Evolutionary conservation across 441 rosid genomes (phyloP).

Genomic region (Arabidopsis hybrid): DNA sequence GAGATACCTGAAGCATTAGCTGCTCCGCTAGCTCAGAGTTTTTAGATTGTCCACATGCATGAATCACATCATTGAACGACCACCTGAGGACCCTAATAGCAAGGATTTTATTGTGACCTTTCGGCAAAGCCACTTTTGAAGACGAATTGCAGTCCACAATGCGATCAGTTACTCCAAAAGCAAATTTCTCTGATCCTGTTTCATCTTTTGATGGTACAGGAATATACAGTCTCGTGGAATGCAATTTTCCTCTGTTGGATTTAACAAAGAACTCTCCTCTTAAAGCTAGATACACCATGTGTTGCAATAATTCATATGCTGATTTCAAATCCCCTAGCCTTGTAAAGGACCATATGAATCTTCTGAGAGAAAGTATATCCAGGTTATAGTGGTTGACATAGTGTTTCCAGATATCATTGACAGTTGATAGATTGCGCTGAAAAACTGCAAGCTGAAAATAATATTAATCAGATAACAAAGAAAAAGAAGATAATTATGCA

Average conservation of each 20-base stretch:
- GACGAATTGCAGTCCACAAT: constrained; percentile 32
- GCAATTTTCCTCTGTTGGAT: constrained; percentile 43
- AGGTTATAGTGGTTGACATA: constrained; percentile 66
- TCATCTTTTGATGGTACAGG: constrained; percentile 66
- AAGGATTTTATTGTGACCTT: constrained; percentile 37
- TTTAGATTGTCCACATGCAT: constrained; percentile 66
- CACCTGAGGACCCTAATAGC: constrained; percentile 50
- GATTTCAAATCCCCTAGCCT: constrained; percentile 75
- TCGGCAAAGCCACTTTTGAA: constrained; percentile 37
- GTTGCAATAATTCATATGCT: constrained; percentile 74
- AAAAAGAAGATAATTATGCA: constrained; percentile 3
- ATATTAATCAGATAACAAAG: constrained; percentile 37
- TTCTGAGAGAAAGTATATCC: constrained; percentile 53
- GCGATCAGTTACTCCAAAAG: constrained; percentile 45
- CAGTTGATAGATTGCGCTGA: constrained; percentile 62
- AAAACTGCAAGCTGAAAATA: constrained; percentile 74
- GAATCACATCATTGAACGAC: constrained; percentile 73
- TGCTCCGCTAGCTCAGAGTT: constrained; percentile 69
- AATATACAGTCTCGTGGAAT: constrained; percentile 64
- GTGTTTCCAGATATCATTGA: constrained; percentile 68
- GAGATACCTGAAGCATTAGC: constrained; percentile 73
- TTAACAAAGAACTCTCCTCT: constrained; percentile 48
- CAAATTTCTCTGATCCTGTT: constrained; percentile 47
- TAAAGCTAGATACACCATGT: constrained; percentile 67
- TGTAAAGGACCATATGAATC: constrained; percentile 71